These are phyloP conservation scores for Abelmoschus esculentus DNA, from an alignment of 345 rosid genomes.

Conservation along the genomic window DNA sequence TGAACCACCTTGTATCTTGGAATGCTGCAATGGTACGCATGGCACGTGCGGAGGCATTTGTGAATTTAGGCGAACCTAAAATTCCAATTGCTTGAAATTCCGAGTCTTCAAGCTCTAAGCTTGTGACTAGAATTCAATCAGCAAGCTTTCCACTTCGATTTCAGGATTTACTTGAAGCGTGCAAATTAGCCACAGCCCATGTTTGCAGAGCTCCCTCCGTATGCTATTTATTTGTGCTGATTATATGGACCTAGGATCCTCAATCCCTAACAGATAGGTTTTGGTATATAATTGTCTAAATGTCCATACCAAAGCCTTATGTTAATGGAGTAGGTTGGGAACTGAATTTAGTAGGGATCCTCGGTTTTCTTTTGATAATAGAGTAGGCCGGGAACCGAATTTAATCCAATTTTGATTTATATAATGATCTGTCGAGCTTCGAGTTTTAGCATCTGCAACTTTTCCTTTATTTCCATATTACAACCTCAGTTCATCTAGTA, in stretches of 20 bases:
- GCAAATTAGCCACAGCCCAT: not conserved
- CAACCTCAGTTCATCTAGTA: no score
- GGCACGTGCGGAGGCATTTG: conserved; percentile 85
- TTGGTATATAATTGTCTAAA: not conserved
- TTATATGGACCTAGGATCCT: no score
- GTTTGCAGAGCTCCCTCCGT: not conserved
- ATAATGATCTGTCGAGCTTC: not conserved
- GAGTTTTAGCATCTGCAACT: no score
- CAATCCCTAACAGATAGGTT: not conserved
- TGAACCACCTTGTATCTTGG: conserved; percentile 92
- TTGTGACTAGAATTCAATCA: not conserved
- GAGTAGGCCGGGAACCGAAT: not conserved
- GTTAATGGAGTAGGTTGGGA: not conserved
- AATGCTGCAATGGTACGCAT: conserved; percentile 59
- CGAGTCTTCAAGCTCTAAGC: not conserved
- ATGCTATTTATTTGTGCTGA: not conserved
- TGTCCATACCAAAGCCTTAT: not conserved
- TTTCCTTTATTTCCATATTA: no score
- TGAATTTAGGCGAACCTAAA: conserved; percentile 76
- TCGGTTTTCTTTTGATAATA: not conserved
- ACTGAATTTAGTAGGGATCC: not conserved
- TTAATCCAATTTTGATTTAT: not conserved
- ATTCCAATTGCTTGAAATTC: conserved; percentile 61
- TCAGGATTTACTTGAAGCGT: not conserved
- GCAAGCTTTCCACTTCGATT: not conserved